Conservation (phyloP, 2,329 filamentous ascomycete genomes). For the Colletotrichum graminicola region DNA sequence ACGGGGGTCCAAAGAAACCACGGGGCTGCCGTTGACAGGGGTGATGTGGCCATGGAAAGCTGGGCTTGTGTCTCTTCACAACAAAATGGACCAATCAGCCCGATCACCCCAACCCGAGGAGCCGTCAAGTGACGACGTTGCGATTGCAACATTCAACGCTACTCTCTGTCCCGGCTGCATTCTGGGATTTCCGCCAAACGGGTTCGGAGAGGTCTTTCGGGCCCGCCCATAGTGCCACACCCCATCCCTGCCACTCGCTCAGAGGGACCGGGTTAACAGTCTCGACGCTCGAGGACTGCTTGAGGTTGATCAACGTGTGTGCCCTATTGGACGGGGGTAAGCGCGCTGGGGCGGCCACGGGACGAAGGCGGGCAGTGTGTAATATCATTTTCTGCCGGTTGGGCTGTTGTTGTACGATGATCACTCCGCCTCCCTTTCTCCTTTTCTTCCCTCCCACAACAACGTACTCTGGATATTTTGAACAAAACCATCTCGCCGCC, state of each 20-base stretch:
- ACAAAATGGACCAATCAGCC: slow-evolving; percentile 27
- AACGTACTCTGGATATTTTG: slow-evolving; percentile 33
- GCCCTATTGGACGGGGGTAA: slow-evolving; percentile 40
- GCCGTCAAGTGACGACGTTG: slow-evolving; percentile 32
- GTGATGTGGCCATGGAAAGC: slow-evolving; percentile 15
- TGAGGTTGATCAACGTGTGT: slow-evolving; percentile 24
- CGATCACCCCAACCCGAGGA: slow-evolving; percentile 1
- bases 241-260: slow-evolving; percentile 26
- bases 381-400: slow-evolving; percentile 42
- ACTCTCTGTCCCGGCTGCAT: slow-evolving; percentile 18
- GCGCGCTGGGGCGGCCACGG: slow-evolving; percentile 38
- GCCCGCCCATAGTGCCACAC: slow-evolving; percentile 31
- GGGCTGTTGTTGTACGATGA: slow-evolving; percentile 32
- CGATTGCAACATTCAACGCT: slow-evolving; percentile 27
- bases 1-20: slow-evolving; percentile 14
- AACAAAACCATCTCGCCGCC: slow-evolving; percentile 38
- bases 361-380: slow-evolving; percentile 36
- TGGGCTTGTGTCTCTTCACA: slow-evolving; percentile 27
- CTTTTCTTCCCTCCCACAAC: slow-evolving; percentile 35
- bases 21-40: slow-evolving; percentile 21
- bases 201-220: slow-evolving; percentile 16
- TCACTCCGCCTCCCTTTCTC: slow-evolving; percentile 20
- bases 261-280: slow-evolving; percentile 13
- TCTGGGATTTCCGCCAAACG: slow-evolving; percentile 31
- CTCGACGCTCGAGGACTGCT: slow-evolving; percentile 21